These are phyloP conservation scores for Sclerotinia borealis DNA, from an alignment of 2,329 filamentous ascomycete genomes.

Conservation along the genomic window DNA sequence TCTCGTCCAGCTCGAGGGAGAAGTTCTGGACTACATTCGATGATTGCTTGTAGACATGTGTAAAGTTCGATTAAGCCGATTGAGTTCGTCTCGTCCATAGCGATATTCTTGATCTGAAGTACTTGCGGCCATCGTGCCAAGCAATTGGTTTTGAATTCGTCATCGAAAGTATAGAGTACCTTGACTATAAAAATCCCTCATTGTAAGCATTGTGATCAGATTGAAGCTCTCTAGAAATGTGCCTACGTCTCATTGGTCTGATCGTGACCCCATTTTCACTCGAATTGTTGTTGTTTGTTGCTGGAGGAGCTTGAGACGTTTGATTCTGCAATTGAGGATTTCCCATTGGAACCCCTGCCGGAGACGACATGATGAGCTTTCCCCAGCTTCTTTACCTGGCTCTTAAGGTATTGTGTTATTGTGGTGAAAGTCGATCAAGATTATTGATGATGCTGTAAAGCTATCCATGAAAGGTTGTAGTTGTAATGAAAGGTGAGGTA, in stretches of 20 bases:
- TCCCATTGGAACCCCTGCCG: conserved; percentile 16
- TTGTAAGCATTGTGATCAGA: conserved; percentile 17
- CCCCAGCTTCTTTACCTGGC: conserved; percentile 20
- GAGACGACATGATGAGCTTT: conserved; percentile 28
- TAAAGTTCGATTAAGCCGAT: conserved; percentile 86
- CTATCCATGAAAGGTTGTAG: conserved; percentile 19
- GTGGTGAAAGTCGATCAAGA: conserved; percentile 15
- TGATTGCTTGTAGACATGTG: conserved; percentile 78
- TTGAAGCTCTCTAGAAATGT: conserved; percentile 1
- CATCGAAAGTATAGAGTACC: conserved; percentile 93
- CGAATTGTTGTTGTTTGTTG: conserved; percentile 14
- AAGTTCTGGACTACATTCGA: conserved; percentile 76
- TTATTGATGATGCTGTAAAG: conserved; percentile 17
- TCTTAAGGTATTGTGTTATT: conserved; percentile 15
- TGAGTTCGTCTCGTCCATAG: conserved; percentile 69
- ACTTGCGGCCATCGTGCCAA: conserved; percentile 78
- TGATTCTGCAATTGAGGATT: conserved; percentile 16
- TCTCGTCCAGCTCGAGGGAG: conserved; percentile 64
- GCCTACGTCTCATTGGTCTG: conserved; percentile 58
- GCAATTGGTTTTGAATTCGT: conserved; percentile 80
- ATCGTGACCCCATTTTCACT: conserved; percentile 47
- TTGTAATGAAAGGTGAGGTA: conserved; percentile 13
- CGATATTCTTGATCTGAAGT: conserved; percentile 72
- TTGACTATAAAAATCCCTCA: conserved; percentile 58
- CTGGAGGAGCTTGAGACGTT: conserved; percentile 19